Percentiles rank a stretch among this genome's conserved stretches.
These are phyloP conservation scores for Stramenopiles sp. DNA, from an alignment of 352 stramenopile species.

Conservation along the genomic window DNA sequence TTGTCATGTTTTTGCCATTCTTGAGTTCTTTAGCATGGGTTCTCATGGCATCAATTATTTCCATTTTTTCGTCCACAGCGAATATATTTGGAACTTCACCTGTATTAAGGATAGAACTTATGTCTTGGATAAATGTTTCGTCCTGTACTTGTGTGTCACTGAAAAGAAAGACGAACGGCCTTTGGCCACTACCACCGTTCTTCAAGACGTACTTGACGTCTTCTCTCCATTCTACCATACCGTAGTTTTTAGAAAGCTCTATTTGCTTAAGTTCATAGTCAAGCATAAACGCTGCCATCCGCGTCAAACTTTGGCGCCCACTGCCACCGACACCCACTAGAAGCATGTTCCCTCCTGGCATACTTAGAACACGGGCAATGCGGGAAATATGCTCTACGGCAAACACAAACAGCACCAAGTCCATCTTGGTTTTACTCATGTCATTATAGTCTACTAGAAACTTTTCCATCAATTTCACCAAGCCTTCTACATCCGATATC, in stretches of 20 bases:
- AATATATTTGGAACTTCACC: slow-evolving; percentile 86
- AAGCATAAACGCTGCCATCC: slow-evolving; percentile 70
- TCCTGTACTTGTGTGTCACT: slow-evolving; percentile 86
- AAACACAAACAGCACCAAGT: slow-evolving; percentile 86
- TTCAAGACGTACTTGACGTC: slow-evolving; percentile 78
- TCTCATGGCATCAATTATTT: slow-evolving; percentile 62
- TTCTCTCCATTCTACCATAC: slow-evolving; percentile 73
- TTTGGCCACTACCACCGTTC: slow-evolving; percentile 51
- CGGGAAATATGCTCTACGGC: slow-evolving; percentile 78
- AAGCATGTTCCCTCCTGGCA: slow-evolving; percentile 72
- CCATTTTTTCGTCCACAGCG: slow-evolving; percentile 64
- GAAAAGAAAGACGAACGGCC: slow-evolving; percentile 74
- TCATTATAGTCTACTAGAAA: slow-evolving; percentile 74
- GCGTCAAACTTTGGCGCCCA: slow-evolving; percentile 67
- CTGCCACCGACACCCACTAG: slow-evolving; percentile 76
- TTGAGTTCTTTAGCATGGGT: slow-evolving; percentile 75
- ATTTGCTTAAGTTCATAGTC: slow-evolving; percentile 77
- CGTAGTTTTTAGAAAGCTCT: slow-evolving; percentile 84
- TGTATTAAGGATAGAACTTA: slow-evolving; percentile 87
- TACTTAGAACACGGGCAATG: slow-evolving; percentile 71
- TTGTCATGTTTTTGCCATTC: slow-evolving; percentile 63
- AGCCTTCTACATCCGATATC: slow-evolving; percentile 56
- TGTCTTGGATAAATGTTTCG: slow-evolving; percentile 82
- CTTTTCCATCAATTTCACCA: slow-evolving; percentile 52
- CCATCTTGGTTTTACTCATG: slow-evolving; percentile 75